phyloP scores from a whole-genome alignment of 768 basidiomycete species.

The Lactarius hengduanensis region DNA sequence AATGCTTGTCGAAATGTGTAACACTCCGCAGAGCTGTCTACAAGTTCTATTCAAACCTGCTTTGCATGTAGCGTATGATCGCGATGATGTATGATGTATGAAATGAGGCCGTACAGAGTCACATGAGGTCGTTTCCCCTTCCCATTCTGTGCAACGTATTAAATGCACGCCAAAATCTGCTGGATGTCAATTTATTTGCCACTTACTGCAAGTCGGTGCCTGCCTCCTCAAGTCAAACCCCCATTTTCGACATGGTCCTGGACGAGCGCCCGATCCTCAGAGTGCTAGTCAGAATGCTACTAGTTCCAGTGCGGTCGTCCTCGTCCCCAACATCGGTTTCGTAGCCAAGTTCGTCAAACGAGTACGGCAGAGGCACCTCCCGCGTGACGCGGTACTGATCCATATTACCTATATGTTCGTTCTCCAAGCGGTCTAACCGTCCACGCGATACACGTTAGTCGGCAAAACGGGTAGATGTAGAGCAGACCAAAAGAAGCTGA shows the following conservation, averaged over 20 bases:
- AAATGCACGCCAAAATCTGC: not conserved
- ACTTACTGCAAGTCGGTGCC: not conserved
- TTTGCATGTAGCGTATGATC: no score
- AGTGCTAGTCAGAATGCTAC: not conserved
- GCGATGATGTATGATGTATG: no score
- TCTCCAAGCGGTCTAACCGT: slow-evolving; percentile 69
- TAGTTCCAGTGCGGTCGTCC: slow-evolving; percentile 21
- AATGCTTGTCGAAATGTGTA: no score
- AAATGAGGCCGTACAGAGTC: not conserved
- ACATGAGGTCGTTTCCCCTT: not conserved
- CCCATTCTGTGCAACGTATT: not conserved
- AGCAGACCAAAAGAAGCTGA: slow-evolving; percentile 12
- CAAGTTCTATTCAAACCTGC: no score
- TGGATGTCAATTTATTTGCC: not conserved
- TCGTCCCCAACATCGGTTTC: slow-evolving; percentile 47
- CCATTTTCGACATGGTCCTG: slow-evolving; percentile 1
- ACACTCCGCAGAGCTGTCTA: no score
- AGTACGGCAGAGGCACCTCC: slow-evolving; percentile 83
- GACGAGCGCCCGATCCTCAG: slow-evolving; percentile 1
- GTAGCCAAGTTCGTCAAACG: slow-evolving; percentile 45
- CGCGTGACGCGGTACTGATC: slow-evolving; percentile 88
- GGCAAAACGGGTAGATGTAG: slow-evolving; percentile 11
- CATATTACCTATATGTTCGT: slow-evolving; percentile 90
- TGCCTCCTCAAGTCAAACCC: not conserved
- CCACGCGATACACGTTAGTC: not conserved